Evolutionary conservation across 2,329 filamentous ascomycete species (phyloP), one percentile per base, ranked within the genome.

Genomic region (Diaporthe sp.): DNA sequence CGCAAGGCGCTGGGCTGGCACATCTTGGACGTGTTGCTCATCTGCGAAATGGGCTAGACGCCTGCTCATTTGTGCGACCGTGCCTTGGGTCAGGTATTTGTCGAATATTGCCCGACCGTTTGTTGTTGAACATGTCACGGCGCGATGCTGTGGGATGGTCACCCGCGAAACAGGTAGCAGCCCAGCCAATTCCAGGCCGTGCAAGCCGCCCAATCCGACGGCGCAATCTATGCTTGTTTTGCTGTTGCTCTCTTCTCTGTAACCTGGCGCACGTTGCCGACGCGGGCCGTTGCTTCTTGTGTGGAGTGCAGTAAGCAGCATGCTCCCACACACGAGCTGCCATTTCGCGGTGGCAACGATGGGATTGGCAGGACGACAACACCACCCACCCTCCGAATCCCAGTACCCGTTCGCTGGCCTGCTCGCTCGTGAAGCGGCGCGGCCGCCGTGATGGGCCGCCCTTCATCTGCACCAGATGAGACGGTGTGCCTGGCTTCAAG

Each of bases 61-160:
- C 76, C 76, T 78, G 73, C 74, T 76, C 77, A 75, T 75, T 67
- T 77, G 74, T 78, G 77, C 53, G 67, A 77, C 77, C 71, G 73
- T 77, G 65, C 75, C 72, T 75, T 78, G 75, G 75, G 76, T 69
- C 62, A 44, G 37, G 61, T 17, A 53, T 31, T 55, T 44, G 73
- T 75, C 55, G 19, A 70, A 58, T 55, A 57, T 73, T 70, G 28
- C 51, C 74, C 72, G 74, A 57, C 72, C 67, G 72, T 62, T 67
- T 57, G 49, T 73, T 76, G 74, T 68, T 31, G 44, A 79, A 77
- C 77, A 78, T 79, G 77, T 74, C 76, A 75, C 74, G 73, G 73
- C 69, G 74, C 57, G 62, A 42, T 75, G 68, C 73, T 61, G 73
- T 75, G 68, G 25, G 49, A 62, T 69, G 70, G 46, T 59, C 49